A percentile compares a stretch with the other conserved stretches of the same genome.
These are phyloP conservation scores for Aphanomyces stellatus DNA, from an alignment of 352 stramenopile species.

Conservation along the genomic window DNA sequence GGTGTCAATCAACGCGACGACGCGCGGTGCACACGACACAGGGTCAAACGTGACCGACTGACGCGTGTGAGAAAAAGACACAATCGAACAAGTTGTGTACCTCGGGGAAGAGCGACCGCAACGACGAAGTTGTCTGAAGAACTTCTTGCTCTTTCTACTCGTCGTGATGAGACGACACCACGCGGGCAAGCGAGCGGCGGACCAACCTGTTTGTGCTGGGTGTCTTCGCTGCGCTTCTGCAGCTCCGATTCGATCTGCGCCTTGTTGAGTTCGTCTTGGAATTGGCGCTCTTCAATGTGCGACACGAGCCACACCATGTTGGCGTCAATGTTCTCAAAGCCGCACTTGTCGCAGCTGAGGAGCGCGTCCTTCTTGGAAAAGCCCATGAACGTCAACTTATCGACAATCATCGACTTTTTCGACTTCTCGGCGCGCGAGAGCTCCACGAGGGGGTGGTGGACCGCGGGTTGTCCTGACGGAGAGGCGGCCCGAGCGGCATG, in stretches of 20 bases:
- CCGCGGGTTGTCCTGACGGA: neutral
- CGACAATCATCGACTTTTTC: slow-evolving; percentile 18
- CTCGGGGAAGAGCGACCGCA: slow-evolving; percentile 55
- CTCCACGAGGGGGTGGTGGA: neutral
- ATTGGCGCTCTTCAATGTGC: slow-evolving; percentile 63
- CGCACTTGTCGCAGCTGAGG: slow-evolving; percentile 44
- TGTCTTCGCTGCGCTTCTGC: slow-evolving; percentile 49
- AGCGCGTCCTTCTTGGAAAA: slow-evolving; percentile 55
- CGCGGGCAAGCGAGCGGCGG: neutral
- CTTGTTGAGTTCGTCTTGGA: slow-evolving; percentile 53
- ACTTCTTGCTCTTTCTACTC: slow-evolving; percentile 42
- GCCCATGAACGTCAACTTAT: slow-evolving; percentile 48
- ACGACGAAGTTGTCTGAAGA: slow-evolving; percentile 38
- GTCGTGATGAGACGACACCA: slow-evolving; percentile 19
- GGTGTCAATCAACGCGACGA: slow-evolving; percentile 42
- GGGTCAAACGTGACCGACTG: neutral
- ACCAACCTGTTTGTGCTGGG: slow-evolving; percentile 10
- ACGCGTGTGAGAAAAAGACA: too few relatives aligned
- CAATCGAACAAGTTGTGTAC: slow-evolving; percentile 28
- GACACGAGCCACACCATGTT: slow-evolving; percentile 79
- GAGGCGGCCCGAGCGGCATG: neutral
- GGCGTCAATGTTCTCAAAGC: slow-evolving; percentile 43
- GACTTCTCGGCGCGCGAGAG: slow-evolving; percentile 4
- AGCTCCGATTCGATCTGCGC: slow-evolving; percentile 73
- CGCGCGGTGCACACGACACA: slow-evolving; percentile 27